Evolutionary conservation across 192 early-diverging fungal genomes (phyloP), one percentile per base, ranked within the genome.

Genomic region (Backusella tarrabulga): DNA sequence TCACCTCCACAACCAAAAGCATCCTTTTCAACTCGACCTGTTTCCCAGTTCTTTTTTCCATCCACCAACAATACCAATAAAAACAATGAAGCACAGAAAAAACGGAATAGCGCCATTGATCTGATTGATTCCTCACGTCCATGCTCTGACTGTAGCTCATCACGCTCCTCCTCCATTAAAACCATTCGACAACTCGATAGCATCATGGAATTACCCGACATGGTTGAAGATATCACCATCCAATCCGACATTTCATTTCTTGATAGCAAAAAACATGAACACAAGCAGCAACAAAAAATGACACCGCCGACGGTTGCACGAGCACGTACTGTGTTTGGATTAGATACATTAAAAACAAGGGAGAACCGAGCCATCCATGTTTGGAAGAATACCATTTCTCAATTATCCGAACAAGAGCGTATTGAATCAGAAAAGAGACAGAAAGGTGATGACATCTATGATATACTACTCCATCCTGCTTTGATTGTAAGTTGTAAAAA

Each of bases 41-140:
- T 72, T 19, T 72, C 71, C 26, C 71, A 72, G 42, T 72, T 72
- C 71, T 72, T 72, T 32, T 72, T 50, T 72, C 29, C 71, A 19
- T 41, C 40, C 42, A 70, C 21, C 9, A 70, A 23, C n/a, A 41
- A 41, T 21, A 12, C 6, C n/a, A 21, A 40, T 11, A 70, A 70
- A 17, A 70, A 40, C 11, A 35, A 70, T 23, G 34, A 36, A 40
- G 19, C 6, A 70, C 34, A 70, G 23, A 70, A 40, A 41, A 38
- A 40, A 4, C 21, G 21, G 40, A 70, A 41, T 40, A 70, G 34
- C 34, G 68, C n/a, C 36, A 70, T 70, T 40, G 68, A 36, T 70
- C 21, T 35, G 19, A 70, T 23, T 70, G 34, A 38, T 40, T 38
- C 19, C 21, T 40, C n/a, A 38, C 34, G 68, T 7, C 34, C 35